Evolutionary conservation across 805 yeast genomes (phyloP), one percentile per base, ranked within the genome.

Genomic region (Priceomyces melissophilus): DNA sequence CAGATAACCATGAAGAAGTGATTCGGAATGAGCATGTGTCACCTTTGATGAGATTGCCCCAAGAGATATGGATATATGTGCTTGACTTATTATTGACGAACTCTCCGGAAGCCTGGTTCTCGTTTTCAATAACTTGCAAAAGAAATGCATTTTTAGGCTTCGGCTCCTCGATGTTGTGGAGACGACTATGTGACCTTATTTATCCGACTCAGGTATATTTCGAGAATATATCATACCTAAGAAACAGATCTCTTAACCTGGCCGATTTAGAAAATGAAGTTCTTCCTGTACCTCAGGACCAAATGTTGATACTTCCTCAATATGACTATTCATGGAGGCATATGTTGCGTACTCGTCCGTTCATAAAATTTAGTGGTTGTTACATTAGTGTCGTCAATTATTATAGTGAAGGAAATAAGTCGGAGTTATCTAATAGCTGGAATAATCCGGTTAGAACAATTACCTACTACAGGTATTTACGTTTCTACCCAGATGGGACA

Each of bases 341-440:
- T 14, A 79, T 84, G 87, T 66, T 79, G 32, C 52, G 60, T 32
- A 73, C 76, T 29, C 66, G 96, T 30, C 96, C 97, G 0, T 84
- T 82, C 52, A 52, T 90, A 27, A 84, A 91, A 53, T 87, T 78
- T 58, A 71, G 79, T 40, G 99, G 99, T 1, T 73, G 88, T 13
- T 91, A 91, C 52, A 85, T 91, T 15, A 82, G 95, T 52, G 85
- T 82, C 13, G 86, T 90, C 38, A 85, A 85, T 45, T 90, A 89
- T 61, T 77, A 84, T 49, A 75, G 95, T 40, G 88, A 86, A 53
- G 97, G 97, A 29, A 83, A 86, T 2, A 73, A 81, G 38, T 75
- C 79, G 7, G 86, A 79, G 48, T 76, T 81, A 34, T 77, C 86
- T 1, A 69, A 71, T 25, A 73, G 85, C 4, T 80, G 93, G 84